Evolutionary conservation across 495 filamentous ascomycete genomes (phyloP).

Genomic region (Tuber brumale): DNA sequence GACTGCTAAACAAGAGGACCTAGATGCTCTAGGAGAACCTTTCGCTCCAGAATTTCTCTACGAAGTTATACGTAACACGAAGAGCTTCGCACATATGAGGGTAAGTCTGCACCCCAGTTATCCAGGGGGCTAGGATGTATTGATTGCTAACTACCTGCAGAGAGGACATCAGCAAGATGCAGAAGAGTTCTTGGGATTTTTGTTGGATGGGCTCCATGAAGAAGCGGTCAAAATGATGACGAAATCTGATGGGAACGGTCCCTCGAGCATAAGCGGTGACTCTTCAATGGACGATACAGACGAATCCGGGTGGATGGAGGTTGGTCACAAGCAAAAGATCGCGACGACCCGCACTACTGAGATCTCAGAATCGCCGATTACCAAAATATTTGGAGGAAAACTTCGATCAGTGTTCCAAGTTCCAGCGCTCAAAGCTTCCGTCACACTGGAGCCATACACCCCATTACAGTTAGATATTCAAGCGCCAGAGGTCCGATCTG

Average conservation of each 20-base stretch:
- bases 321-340: conserved; percentile 82
- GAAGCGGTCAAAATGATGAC: conserved; percentile 77
- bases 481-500: conserved; percentile 73
- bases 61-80: conserved; percentile 76
- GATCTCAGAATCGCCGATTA: conserved; percentile 72
- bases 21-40: conserved; percentile 84
- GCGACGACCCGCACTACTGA: conserved; percentile 85
- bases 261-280: conserved; percentile 35
- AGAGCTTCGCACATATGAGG: conserved; percentile 85
- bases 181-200: conserved; percentile 91
- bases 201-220: conserved; percentile 87
- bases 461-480: conserved; percentile 93
- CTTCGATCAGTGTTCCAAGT: conserved; percentile 83
- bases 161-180: conserved; percentile 97
- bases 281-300: conserved; percentile 19
- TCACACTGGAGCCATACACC: conserved; percentile 89
- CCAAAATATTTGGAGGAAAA: conserved; percentile 89
- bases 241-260: conserved; percentile 43
- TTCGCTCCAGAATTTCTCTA: conserved; percentile 96
- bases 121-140: neutral
- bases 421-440: conserved; percentile 77
- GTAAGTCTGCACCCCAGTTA: conserved; percentile 47
- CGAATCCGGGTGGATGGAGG: conserved; percentile 76
- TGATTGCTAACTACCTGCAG: conserved; percentile 46
- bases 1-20: conserved; percentile 64